Evolutionary conservation across 306 rosid species (phyloP), one percentile per base, ranked within the genome.

Genomic region (Arachis hypogaea): DNA sequence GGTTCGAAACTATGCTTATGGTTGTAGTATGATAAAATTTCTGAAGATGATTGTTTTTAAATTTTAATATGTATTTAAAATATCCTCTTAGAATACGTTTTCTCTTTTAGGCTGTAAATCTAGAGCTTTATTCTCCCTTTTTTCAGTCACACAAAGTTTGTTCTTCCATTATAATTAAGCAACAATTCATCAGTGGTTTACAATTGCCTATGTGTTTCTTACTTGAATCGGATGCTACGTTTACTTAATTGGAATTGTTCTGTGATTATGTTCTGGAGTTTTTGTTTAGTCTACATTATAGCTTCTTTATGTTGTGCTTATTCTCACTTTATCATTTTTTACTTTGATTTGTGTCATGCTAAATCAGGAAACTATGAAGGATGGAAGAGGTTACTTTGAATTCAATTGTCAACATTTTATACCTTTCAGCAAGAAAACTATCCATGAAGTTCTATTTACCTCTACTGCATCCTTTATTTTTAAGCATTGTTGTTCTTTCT

Each of bases 331-430:
- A 18, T 77, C 16, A 58, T 59, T 30, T 14, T 66, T 82, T 18
- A 81, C 84, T 57, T 59, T 68, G 28, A 41, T 79, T 8, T 73
- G 41, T 79, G 66, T 83, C 59, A 33, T 83, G 69, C 77, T 78
- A 65, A 76, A 71, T 77, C 91, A 92, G 98, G 96, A 76, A 72
- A 83, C 65, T 65, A 74, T 82, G 81, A 80, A 82, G 75, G 77
- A 51, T 72, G 68, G 69, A 36, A 22, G 83, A 60, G 64, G 45
- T 61, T 62, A 50, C 82, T 74, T 62, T 73, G 68, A 61, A 60
- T 81, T 82, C 71, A 80, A 62, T 65, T 49, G 66, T 76, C 86
- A 57, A 70, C 47, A 78, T 72, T 66, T 59, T 63, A 77, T 46
- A 73, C 63, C 66, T 60, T 41, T 65, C 66, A 50, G 61, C 59